Conservation (phyloP, 192 early-diverging fungal species). For the Coemansia sp. region DNA sequence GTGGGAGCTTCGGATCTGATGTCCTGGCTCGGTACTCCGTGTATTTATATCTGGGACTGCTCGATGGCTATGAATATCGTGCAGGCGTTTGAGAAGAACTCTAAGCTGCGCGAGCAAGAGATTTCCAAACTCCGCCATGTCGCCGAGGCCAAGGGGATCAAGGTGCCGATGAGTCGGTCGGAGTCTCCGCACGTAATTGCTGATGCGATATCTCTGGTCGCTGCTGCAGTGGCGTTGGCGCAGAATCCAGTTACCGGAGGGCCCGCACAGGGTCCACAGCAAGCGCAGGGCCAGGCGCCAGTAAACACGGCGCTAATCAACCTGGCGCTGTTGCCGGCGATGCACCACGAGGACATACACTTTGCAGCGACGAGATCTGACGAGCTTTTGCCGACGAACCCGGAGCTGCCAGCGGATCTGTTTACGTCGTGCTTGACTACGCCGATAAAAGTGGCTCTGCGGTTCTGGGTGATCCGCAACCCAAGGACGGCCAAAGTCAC, state of each 20-base stretch:
- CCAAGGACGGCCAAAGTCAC: constrained; percentile 72
- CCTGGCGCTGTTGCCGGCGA: constrained; percentile 50
- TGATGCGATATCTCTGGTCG: constrained; percentile 25
- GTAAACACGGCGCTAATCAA: constrained; percentile 39
- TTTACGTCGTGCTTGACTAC: constrained; percentile 97
- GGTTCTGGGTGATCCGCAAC: constrained; percentile 90
- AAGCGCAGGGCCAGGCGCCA: constrained; percentile 24
- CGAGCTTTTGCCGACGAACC: constrained; percentile 90
- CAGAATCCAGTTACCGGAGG: neutral
- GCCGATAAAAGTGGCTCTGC: constrained; percentile 90
- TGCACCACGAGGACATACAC: constrained; percentile 83
- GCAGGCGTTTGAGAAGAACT: constrained; percentile 85
- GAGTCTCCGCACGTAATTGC: constrained; percentile 1
- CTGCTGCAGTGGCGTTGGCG: constrained; percentile 26
- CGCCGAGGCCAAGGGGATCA: constrained; percentile 42
- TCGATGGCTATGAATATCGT: constrained; percentile 91
- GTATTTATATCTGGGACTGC: constrained; percentile 98
- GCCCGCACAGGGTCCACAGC: constrained; percentile 4
- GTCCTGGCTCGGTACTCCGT: constrained; percentile 93
- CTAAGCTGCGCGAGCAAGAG: constrained; percentile 84
- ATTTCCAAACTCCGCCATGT: constrained; percentile 47
- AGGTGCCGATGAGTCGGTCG: constrained; percentile 26
- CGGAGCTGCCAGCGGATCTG: constrained; percentile 94
- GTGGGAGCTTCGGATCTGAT: constrained; percentile 90
- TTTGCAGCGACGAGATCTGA: constrained; percentile 87